Percentiles rank a stretch among this genome's conserved stretches.
Evolutionary conservation across 495 filamentous ascomycete genomes (phyloP).

Genomic region (Penicillium maclennaniae): DNA sequence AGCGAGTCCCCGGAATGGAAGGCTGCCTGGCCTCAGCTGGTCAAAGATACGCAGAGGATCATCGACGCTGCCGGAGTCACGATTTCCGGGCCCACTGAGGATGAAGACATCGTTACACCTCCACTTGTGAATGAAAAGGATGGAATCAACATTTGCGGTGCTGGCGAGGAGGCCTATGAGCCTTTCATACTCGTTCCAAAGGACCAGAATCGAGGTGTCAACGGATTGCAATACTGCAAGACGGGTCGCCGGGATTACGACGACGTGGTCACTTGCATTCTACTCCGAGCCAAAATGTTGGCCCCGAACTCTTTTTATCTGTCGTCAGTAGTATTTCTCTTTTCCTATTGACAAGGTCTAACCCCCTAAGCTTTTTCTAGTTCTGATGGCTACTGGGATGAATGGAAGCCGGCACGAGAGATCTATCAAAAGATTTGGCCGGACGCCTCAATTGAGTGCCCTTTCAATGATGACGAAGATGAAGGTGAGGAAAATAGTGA

Average conservation of each 20-base stretch:
- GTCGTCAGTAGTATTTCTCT: neutral
- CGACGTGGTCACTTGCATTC: conserved; percentile 12
- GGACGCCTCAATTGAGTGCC: neutral
- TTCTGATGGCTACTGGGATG: conserved; percentile 5
- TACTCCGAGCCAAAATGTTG: conserved; percentile 13
- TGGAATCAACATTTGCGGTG: conserved; percentile 13
- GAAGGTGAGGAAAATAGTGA: no score
- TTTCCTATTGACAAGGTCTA: neutral
- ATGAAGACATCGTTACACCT: neutral
- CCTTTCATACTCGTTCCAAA: neutral
- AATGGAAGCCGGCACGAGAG: neutral
- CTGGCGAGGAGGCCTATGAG: conserved; percentile 1
- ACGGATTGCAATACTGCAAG: conserved; percentile 1
- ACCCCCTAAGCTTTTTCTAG: neutral
- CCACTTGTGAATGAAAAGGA: neutral
- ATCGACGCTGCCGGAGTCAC: conserved; percentile 3
- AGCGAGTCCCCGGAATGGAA: conserved; percentile 11
- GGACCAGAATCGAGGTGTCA: neutral
- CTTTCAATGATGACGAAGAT: neutral
- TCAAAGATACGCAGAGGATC: conserved; percentile 13
- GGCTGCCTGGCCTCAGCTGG: conserved; percentile 12
- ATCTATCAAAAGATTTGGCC: conserved; percentile 4
- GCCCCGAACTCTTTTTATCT: conserved; percentile 2
- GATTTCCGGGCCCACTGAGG: neutral
- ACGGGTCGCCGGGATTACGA: conserved; percentile 14